Base-by-base conservation (phyloP, 371 early-diverging fungal genomes). In the Mortierella sp. region DNA sequence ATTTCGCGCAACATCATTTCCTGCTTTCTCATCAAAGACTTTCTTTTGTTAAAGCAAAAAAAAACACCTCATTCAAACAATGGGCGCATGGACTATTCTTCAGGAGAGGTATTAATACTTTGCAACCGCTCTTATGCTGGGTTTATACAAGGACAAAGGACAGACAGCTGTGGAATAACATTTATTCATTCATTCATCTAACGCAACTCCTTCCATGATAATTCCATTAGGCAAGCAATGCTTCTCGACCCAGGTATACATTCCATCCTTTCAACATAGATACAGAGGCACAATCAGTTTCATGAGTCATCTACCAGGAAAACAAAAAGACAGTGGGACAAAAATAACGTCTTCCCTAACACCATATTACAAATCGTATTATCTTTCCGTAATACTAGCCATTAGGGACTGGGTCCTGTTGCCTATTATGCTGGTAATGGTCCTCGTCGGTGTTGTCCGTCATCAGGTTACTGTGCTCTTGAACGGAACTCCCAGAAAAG, bases 391-490 rank as follows among this genome's bases (percentile, higher is more conserved):
- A 47, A 47, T n/a, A 47, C n/a, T n/a, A 93, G 95, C 94, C 58
- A 95, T 96, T 68, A 89, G 96, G 61, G 90, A 95, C 84, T 96
- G 97, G 99, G 98, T 98, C 13, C 85, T 98, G 66, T 88, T 98
- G 56, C 98, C 99, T 45, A 97, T 98, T 83, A 94, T 97, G 91
- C 70, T 96, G 34, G 96, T 97, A 73, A 98, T 98, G 99, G 91
- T 98, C 19, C 87, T 98, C 63, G 97, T 98, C 26, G 99, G 99
- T 56, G 83, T 97, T 22, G 85, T 96, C 67, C 87, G 99, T 34
- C 96, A 97, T 84, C 92, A 97, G 70, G 91, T 97, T 58, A 97
- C 97, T 17, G 88, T 94, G 73, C 87, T 97, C 15, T 84, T 98
- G 75, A 92, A 90, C 61, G 90, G 93, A 22, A 76, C 89, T 60